Base-by-base conservation (phyloP, 78 protist species). In the Dictyostelium purpureum region DNA sequence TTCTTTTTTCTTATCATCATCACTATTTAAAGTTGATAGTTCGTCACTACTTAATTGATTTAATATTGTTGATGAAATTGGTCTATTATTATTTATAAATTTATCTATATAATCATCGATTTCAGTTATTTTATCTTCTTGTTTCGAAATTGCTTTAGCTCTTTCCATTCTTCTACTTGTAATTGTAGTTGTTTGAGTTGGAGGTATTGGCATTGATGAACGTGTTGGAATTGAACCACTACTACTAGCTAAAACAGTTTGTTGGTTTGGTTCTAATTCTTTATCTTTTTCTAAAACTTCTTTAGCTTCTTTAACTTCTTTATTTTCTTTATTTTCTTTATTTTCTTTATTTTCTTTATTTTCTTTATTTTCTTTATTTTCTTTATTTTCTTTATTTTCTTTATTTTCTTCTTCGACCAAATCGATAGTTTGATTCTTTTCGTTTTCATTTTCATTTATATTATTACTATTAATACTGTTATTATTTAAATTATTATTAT, bases 41-140 rank as follows among this genome's bases (percentile, higher is more conserved):
- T 61, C 14, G 38, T 12, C 31, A 9, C 16, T 61, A 28, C 16
- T 31, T 31, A 40, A 77, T 19, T 40, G 45, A 2, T 57, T 31
- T 26, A 77, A 18, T 9, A 57, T 49, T 21, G 18, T 33, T 57
- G 11, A 31, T 57, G 85, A 77, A 26, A 77, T 57, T 40, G 85
- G 85, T 40, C 71, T 57, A 57, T 77, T 52, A 11, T 16, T 10
- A 24, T 11, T 37, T 6, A 77, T 19, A 38, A 77, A 26, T 77
- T 40, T 77, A n/a, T 77, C 85, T 33, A 77, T 18, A 77, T 40
- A 77, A 18, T 77, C 85, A 18, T 77, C 85, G 21, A 19, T n/a
- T 12, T 77, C 85, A n/a, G 19, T 19, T 47, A 28, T 1, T 40
- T 77, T 77, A 6, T 77, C 71, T 31, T 35, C 85, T 14, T 24